phyloP scores from a whole-genome alignment of 768 basidiomycete genomes.

The Leccinum arenicola region DNA sequence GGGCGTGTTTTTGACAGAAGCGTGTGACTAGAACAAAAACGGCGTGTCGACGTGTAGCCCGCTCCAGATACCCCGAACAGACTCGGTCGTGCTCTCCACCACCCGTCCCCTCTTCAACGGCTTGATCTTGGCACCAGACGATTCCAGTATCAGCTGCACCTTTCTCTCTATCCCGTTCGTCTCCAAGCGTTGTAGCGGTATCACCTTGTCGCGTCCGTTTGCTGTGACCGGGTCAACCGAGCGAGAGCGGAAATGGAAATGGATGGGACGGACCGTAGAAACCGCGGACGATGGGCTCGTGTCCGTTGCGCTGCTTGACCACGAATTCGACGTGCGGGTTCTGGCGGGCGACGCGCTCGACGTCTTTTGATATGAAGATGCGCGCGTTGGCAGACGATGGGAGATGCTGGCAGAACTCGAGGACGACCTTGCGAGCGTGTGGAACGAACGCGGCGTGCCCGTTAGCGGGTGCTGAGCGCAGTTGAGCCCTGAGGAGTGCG shows the following conservation, averaged over 20 bases:
- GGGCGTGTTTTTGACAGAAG: conserved; percentile 28
- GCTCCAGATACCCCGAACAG: conserved; percentile 87
- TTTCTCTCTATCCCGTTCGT: conserved; percentile 74
- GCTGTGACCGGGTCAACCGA: conserved; percentile 43
- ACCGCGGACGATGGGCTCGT: conserved; percentile 78
- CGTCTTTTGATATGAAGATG: conserved; percentile 60
- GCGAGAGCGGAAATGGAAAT: background rate
- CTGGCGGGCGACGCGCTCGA: conserved; percentile 60
- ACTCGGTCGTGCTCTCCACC: conserved; percentile 77
- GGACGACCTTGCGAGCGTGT: conserved; percentile 79
- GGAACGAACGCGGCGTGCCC: conserved; percentile 75
- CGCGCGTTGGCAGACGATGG: conserved; percentile 73
- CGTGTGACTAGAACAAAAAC: conserved; percentile 42
- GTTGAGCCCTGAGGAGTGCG: conserved; percentile 42
- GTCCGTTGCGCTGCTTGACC: conserved; percentile 68
- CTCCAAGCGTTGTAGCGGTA: conserved; percentile 74
- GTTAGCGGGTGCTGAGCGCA: conserved; percentile 65
- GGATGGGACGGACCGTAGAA: conserved; percentile 60
- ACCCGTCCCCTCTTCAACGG: conserved; percentile 61
- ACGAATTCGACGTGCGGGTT: conserved; percentile 88
- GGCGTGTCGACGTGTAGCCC: conserved; percentile 80
- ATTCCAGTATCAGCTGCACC: conserved; percentile 78
- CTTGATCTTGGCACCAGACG: conserved; percentile 84
- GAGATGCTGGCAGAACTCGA: conserved; percentile 86
- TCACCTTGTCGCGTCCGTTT: conserved; percentile 86